Conservation (phyloP, 352 stramenopile genomes). For the Bremia lactucae region DNA sequence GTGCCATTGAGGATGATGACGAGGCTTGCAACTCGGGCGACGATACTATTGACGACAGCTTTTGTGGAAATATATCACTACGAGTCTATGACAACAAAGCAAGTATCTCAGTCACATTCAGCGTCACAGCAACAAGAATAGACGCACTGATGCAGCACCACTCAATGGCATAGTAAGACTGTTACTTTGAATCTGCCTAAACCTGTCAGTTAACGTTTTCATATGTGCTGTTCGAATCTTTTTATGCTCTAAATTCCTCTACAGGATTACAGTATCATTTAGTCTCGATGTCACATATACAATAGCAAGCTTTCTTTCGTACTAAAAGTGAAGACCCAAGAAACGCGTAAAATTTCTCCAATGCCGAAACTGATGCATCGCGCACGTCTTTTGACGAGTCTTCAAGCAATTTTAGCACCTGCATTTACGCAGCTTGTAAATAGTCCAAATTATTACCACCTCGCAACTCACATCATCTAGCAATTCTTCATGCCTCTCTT, state of each 20-base stretch:
- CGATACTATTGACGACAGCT: conserved; percentile 36
- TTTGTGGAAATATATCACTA: conserved; percentile 4
- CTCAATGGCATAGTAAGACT: neutral
- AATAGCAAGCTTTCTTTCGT: conserved; percentile 2
- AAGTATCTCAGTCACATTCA: neutral
- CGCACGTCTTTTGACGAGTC: conserved; percentile 81
- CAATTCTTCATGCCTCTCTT: conserved; percentile 38
- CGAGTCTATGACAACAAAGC: conserved; percentile 1
- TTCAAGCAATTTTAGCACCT: conserved; percentile 60
- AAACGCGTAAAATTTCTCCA: conserved; percentile 69
- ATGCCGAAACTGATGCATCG: conserved; percentile 44
- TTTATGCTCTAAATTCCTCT: conserved; percentile 64
- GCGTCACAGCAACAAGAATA: neutral
- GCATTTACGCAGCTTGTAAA: conserved; percentile 2
- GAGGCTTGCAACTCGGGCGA: conserved; percentile 32
- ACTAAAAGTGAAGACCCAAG: conserved; percentile 65
- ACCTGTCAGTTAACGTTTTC: conserved; percentile 58
- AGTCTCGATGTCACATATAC: neutral
- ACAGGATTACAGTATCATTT: conserved; percentile 1
- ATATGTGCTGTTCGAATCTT: conserved; percentile 66
- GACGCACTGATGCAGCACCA: conserved; percentile 7
- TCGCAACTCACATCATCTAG: conserved; percentile 41
- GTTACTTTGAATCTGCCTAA: conserved; percentile 18
- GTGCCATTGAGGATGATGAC: conserved; percentile 41
- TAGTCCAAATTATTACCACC: neutral